A percentile compares a stretch with the other conserved stretches of the same genome.
Conservation (phyloP, 179 eudicot species). For the Camellia oleifera region DNA sequence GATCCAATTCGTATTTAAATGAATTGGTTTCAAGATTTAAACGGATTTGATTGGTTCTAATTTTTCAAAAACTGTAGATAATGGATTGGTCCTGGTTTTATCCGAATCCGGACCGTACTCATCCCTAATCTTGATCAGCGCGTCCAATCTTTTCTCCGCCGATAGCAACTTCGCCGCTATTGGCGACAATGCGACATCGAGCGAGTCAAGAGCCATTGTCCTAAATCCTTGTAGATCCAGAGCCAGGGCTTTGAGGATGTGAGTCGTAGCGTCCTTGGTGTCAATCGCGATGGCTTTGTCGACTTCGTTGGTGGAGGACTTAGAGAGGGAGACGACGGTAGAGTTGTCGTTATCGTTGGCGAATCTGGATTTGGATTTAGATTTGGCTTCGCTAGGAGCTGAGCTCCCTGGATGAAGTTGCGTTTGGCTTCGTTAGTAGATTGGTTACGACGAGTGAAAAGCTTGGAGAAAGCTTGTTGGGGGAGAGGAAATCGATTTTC, state of each 20-base stretch:
- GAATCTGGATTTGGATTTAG: constrained; percentile 38
- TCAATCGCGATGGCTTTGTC: constrained; percentile 51
- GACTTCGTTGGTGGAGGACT: constrained; percentile 58
- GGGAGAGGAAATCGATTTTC: constrained; percentile 62
- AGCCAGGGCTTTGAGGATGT: constrained; percentile 68
- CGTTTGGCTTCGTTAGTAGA: constrained; percentile 42
- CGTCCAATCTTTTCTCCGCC: constrained; percentile 59
- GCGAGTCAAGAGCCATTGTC: constrained; percentile 57
- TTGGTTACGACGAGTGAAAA: constrained; percentile 28
- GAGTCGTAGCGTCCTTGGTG: constrained; percentile 77
- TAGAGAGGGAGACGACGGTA: constrained; percentile 33
- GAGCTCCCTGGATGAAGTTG: constrained; percentile 83
- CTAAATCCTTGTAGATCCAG: constrained; percentile 63
- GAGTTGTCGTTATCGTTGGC: constrained; percentile 10
- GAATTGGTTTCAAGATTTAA: too few relatives aligned
- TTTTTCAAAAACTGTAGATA: too few relatives aligned
- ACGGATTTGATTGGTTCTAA: too few relatives aligned
- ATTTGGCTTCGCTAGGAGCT: constrained; percentile 37
- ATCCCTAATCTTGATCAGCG: constrained; percentile 36
- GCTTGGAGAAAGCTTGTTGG: constrained; percentile 37
- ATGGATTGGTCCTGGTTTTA: too few relatives aligned
- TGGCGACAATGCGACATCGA: constrained; percentile 62
- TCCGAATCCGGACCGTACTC: too few relatives aligned
- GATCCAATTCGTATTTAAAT: too few relatives aligned
- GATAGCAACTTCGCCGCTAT: constrained; percentile 54